phyloP scores from a whole-genome alignment of 495 filamentous ascomycete genomes.

The Thozetella sp. region DNA sequence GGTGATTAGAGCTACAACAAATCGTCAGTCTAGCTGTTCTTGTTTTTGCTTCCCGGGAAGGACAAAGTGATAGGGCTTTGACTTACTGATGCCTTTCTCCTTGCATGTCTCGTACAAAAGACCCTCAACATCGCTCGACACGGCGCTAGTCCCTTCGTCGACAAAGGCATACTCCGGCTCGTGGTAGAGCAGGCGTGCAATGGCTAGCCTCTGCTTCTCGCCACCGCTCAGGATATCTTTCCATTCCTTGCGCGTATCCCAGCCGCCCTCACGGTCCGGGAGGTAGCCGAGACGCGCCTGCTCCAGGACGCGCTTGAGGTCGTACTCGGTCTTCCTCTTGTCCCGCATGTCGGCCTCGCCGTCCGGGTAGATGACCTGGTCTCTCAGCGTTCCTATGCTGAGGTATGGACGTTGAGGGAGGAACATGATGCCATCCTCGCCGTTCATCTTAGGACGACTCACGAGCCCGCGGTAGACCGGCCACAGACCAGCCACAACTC shows the following conservation, averaged over 20 bases:
- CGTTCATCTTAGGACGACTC: constrained; percentile 76
- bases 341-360: constrained; percentile 93
- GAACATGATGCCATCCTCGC: constrained; percentile 96
- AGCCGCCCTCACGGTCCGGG: constrained; percentile 89
- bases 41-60: constrained; percentile 4
- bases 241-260: constrained; percentile 97
- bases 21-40: constrained; percentile 22
- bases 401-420: constrained; percentile 94
- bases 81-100: constrained; percentile 85
- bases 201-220: constrained; percentile 95
- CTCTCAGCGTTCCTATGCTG: constrained; percentile 89
- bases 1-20: constrained; percentile 71
- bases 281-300: constrained; percentile 86
- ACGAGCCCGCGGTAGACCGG: constrained; percentile 91
- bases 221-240: constrained; percentile 95
- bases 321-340: constrained; percentile 70
- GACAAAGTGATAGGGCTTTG: background rate
- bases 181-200: constrained; percentile 90
- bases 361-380: constrained; percentile 98
- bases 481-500: constrained; percentile 93
- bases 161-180: constrained; percentile 92
- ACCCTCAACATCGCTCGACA: constrained; percentile 92
- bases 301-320: constrained; percentile 76
- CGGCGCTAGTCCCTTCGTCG: constrained; percentile 94
- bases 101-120: constrained; percentile 91